Base-by-base conservation (phyloP, 441 rosid species). In the Capsella rubella region DNA sequence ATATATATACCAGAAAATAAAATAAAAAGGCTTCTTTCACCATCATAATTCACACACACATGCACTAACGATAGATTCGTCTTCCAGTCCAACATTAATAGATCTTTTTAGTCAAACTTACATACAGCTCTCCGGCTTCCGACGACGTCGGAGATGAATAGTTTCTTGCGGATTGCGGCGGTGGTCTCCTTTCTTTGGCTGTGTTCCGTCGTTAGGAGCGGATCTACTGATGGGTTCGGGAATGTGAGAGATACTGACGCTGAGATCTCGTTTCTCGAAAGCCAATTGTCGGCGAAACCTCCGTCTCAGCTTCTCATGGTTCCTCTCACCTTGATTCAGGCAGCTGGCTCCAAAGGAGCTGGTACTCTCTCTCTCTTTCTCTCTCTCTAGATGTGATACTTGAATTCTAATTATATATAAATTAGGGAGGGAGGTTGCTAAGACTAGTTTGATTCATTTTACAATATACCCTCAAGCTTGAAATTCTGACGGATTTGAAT, bases 281-380 rank as follows among this genome's bases (percentile, higher is more conserved):
- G 32, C 31, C 67, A 72, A 72, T 73, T 80, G 27, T 60, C 15
- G 35, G 52, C 75, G 21, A 27, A 79, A 9, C 12, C 83, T 25
- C 10, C 87, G 1, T 45, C 90, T 4, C 59, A 82, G 46, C 85
- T 92, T 70, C 84, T 84, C 66, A 85, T 80, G 90, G 92, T 92
- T n/a, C 86, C 82, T 57, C 94, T 92, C 77, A 87, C 97, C 66
- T 91, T 94, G 71, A 89, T 92, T 72, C 83, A 79, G 13, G 88
- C 91, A 78, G 99, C 99, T 83, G 93, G 79, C 46, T 73, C 91
- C 43, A 88, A 86, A 70, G 97, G 99, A 87, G 97, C 97, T 67
- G 91, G 99, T 90, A 75, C 68, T 6, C 43, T 32, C 27, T 27
- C 50, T 5, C 46, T 51, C 51, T 34, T 12, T 39, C 65, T 62